Evolutionary conservation across 2,329 filamentous ascomycete genomes (phyloP), one percentile per base, ranked within the genome.

Genomic region (Juglanconis sp.): DNA sequence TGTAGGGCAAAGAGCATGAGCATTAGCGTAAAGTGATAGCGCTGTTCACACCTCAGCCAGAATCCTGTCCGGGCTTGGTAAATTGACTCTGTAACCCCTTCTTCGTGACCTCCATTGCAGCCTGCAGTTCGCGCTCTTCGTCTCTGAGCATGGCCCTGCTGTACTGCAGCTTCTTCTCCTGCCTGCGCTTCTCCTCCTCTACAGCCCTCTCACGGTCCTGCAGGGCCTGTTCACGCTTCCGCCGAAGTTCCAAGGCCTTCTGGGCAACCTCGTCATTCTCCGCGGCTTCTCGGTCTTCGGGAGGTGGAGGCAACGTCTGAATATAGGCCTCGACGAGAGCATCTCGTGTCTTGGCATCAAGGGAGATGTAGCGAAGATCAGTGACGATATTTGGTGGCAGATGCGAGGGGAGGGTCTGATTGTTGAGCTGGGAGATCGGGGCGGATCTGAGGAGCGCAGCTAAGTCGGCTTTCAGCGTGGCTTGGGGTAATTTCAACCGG

Each of bases 351-450:
- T 78, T 74, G 0, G 83, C 71, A 32, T 87, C 82, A 0, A 93
- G 76, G 4, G 86, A 87, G 38, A 91, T 85, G 71, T 86, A 94
- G 49, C 88, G 83, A 40, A 91, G 72, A 69, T 94, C 90, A 15
- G 80, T 77, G 1, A 90, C 76, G 0, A 94, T 70, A 30, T 83
- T 73, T 1, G 82, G 72, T 1, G 90, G 90, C 9, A 94, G 76
- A 15, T 79, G 77, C 5, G 81, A 79, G 2, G 82, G 69, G 0
- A 77, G 75, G 0, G 87, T 87, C 52, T 79, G 75, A 63, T 80
- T 83, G 69, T 91, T 87, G 3, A 94, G 79, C 2, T 77, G 66
- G 2, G 79, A 77, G 4, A 81, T 68, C 0, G 89, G 83, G 47
- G 89, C 78, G 5, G 81, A 76, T 65, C 85, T 87, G 13, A 95